These are phyloP conservation scores for Colletotrichum zoysiae DNA, from an alignment of 2,329 filamentous ascomycete genomes.

Conservation along the genomic window DNA sequence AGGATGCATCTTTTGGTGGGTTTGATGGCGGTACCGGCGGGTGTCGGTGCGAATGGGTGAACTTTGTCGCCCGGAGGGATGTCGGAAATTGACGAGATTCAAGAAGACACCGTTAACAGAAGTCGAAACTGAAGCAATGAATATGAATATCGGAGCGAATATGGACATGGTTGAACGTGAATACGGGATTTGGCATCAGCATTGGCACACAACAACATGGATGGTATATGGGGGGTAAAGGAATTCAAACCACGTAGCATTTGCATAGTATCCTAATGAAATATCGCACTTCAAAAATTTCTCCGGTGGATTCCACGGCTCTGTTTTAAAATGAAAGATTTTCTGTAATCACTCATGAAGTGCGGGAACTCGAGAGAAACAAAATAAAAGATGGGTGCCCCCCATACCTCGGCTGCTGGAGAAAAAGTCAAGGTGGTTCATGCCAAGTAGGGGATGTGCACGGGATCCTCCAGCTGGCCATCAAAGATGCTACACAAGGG, in stretches of 20 bases:
- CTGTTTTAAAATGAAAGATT: neutral
- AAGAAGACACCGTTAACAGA: neutral
- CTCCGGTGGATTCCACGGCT: too few relatives aligned
- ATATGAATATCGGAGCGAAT: slow-evolving; percentile 1
- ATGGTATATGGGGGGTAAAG: neutral
- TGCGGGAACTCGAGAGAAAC: too few relatives aligned
- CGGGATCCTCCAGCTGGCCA: neutral
- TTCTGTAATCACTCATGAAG: neutral
- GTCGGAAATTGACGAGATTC: neutral
- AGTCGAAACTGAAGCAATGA: neutral
- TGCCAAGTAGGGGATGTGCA: neutral
- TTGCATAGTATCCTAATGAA: slow-evolving; percentile 24
- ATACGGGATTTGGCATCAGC: slow-evolving; percentile 1
- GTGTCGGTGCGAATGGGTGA: slow-evolving; percentile 72
- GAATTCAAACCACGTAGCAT: slow-evolving; percentile 24
- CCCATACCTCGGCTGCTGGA: neutral
- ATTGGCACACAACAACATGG: slow-evolving; percentile 5
- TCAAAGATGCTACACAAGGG: too few relatives aligned
- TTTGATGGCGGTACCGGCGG: slow-evolving; percentile 74
- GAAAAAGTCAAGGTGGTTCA: neutral
- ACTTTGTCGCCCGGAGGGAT: slow-evolving; percentile 56
- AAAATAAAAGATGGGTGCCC: too few relatives aligned
- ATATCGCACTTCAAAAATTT: neutral
- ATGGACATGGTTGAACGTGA: slow-evolving; percentile 24
- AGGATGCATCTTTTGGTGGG: slow-evolving; percentile 65